Base-by-base conservation (phyloP, 805 yeast species). In the Yarrowia sp. region DNA sequence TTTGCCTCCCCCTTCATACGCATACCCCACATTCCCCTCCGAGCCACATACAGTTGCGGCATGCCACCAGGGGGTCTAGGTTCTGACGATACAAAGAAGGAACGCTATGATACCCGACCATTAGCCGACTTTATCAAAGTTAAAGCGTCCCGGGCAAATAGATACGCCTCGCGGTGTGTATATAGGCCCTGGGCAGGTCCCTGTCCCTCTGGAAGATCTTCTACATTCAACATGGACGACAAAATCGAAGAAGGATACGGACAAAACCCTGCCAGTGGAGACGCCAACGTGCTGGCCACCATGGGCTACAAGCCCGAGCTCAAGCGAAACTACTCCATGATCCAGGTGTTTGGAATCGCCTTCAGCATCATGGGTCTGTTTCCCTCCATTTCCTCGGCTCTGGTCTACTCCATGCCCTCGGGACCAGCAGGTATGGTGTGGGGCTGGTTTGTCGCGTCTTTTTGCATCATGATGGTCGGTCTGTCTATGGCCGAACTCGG, bases 301-400 rank as follows among this genome's bases (percentile, higher is more conserved):
- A 55, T 55, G 61, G 93, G 93, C 15, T 88, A 89, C 75, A 86
- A 86, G 74, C 89, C 87, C 74, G 92, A 89, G 73, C 79, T 88
- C 63, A 80, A 80, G 52, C 83, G 93, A 76, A 82, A 82, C 46
- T 88, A 86, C 73, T 80, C 87, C 3, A 84, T 88, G 1, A 68
- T 86, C 52, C 89, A 87, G 75, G 87, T 87, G 24, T 88, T 88
- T 74, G 91, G 90, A 67, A 85, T 88, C 68, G 89, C 91, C 3
- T 88, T 87, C 73, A 83, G 87, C 19, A 87, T 88, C 74, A 88
- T 89, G 91, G 90, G 91, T 12, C 76, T 88, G 55, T 78, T 88
- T 49, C 79, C 79, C 13, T 84, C 88, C 13, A 85, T 87, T 61
- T 84, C 90, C 0, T 84, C 90, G 2, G 79, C 83, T 40, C 74